Conservation (phyloP, 2,329 filamentous ascomycete species). For the Penicillium sp. region DNA sequence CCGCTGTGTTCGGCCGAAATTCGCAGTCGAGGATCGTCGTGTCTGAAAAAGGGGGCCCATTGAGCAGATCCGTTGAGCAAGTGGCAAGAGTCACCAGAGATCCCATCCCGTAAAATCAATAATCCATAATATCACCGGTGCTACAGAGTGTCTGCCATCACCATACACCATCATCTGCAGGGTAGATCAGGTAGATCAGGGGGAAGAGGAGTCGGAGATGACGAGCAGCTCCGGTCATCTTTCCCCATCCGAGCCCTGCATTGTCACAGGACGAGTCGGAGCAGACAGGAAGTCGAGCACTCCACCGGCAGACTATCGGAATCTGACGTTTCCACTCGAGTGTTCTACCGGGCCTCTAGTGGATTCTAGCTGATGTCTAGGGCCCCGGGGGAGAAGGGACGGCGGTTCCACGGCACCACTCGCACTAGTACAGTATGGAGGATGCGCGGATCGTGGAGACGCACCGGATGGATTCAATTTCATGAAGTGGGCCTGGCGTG, state of each 20-base stretch:
- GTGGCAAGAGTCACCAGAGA: background rate
- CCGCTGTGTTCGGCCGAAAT: background rate
- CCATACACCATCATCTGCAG: background rate
- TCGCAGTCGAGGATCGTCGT: background rate
- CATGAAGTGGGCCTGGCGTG: slow-evolving; percentile 15
- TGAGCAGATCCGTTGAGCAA: background rate
- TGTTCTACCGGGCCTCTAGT: slow-evolving; percentile 26
- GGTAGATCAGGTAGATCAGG: background rate
- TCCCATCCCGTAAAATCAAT: background rate
- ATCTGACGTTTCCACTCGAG: slow-evolving; percentile 25
- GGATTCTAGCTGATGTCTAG: slow-evolving; percentile 28
- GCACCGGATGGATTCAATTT: slow-evolving; percentile 15
- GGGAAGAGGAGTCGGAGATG: slow-evolving; percentile 1
- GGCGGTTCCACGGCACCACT: slow-evolving; percentile 14
- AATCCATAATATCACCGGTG: background rate
- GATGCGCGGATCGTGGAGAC: slow-evolving; percentile 25
- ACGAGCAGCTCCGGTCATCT: slow-evolving; percentile 4
- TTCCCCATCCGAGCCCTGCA: slow-evolving; percentile 4
- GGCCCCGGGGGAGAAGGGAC: slow-evolving; percentile 2
- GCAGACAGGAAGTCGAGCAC: slow-evolving; percentile 1
- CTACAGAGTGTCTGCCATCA: background rate
- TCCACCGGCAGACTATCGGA: slow-evolving; percentile 14
- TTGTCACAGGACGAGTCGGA: background rate
- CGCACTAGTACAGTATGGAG: slow-evolving; percentile 12
- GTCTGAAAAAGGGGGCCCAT: background rate